Evolutionary conservation across 805 yeast species (phyloP).

Genomic region (Priceomyces castillae): DNA sequence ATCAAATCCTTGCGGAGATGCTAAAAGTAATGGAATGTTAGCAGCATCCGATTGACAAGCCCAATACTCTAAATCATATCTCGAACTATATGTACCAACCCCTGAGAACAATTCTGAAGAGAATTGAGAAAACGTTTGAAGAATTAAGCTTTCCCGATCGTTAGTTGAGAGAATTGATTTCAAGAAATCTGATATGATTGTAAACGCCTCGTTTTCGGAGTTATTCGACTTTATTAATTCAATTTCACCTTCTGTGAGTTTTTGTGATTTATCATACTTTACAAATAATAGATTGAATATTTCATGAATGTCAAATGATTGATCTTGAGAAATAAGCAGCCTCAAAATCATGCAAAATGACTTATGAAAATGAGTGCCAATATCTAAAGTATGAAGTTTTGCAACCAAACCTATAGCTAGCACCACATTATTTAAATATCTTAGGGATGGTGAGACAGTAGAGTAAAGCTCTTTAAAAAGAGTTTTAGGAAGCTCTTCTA

Average conservation of each 20-base stretch:
- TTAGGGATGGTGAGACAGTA: slow-evolving; percentile 45
- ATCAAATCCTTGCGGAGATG: slow-evolving; percentile 64
- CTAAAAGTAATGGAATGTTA: slow-evolving; percentile 46
- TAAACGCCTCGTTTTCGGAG: slow-evolving; percentile 17
- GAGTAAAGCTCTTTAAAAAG: slow-evolving; percentile 50
- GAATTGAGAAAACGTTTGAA: slow-evolving; percentile 16
- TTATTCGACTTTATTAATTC: slow-evolving; percentile 10
- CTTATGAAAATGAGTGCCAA: slow-evolving; percentile 20
- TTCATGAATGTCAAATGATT: neutral
- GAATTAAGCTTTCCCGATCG: slow-evolving; percentile 7
- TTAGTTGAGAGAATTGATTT: slow-evolving; percentile 5
- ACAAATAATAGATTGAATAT: slow-evolving; percentile 10
- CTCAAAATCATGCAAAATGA: slow-evolving; percentile 12
- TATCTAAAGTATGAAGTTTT: slow-evolving; percentile 16
- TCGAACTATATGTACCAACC: slow-evolving; percentile 26
- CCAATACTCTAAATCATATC: slow-evolving; percentile 31
- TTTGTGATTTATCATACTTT: slow-evolving; percentile 6
- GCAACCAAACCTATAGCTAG: slow-evolving; percentile 40
- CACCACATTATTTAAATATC: slow-evolving; percentile 41
- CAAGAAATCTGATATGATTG: slow-evolving; percentile 13
- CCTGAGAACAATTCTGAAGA: slow-evolving; percentile 26
- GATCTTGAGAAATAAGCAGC: slow-evolving; percentile 1
- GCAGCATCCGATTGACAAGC: slow-evolving; percentile 16
- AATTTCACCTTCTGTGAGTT: slow-evolving; percentile 4
- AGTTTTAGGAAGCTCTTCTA: slow-evolving; percentile 26